These are phyloP conservation scores for Phialophora verrucosa DNA, from an alignment of 2,329 filamentous ascomycete genomes.

Conservation along the genomic window DNA sequence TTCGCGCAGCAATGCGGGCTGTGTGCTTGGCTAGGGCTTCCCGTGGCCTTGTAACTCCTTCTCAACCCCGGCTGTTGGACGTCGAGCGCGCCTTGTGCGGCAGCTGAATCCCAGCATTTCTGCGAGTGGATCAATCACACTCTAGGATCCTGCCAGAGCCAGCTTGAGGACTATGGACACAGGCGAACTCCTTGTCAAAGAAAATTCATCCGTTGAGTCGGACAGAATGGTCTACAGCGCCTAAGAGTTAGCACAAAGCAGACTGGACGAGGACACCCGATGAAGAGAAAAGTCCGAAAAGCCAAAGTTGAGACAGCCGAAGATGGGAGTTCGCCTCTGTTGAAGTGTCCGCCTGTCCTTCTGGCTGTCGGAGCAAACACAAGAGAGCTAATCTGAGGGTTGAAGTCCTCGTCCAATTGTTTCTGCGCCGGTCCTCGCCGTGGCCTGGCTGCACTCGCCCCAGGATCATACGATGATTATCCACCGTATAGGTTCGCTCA, in stretches of 20 bases:
- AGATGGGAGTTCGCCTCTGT: slow-evolving; percentile 2
- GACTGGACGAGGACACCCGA: slow-evolving; percentile 23
- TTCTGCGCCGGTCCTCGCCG: background rate
- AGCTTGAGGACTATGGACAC: background rate
- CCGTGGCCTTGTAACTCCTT: slow-evolving; percentile 2
- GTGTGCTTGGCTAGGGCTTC: slow-evolving; percentile 6
- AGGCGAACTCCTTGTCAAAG: background rate
- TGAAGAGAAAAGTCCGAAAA: slow-evolving; percentile 37
- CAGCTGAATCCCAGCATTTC: background rate
- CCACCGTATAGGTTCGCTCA: background rate
- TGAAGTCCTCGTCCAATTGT: slow-evolving; percentile 6
- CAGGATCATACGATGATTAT: background rate
- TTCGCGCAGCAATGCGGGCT: slow-evolving; percentile 23
- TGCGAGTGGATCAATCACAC: background rate
- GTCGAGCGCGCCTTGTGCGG: background rate
- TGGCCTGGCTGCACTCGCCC: background rate
- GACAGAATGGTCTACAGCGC: background rate
- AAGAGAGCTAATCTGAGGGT: slow-evolving; percentile 34
- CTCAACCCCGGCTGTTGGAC: background rate
- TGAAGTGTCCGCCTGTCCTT: slow-evolving; percentile 8
- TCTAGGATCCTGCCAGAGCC: background rate
- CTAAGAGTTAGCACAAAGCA: background rate
- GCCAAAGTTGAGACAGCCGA: slow-evolving; percentile 39
- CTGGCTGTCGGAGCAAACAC: slow-evolving; percentile 32
- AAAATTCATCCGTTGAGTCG: background rate